A percentile compares a stretch with the other conserved stretches of the same genome.
Evolutionary conservation across 2,329 filamentous ascomycete species (phyloP).

Genomic region (Penicillium sp.): DNA sequence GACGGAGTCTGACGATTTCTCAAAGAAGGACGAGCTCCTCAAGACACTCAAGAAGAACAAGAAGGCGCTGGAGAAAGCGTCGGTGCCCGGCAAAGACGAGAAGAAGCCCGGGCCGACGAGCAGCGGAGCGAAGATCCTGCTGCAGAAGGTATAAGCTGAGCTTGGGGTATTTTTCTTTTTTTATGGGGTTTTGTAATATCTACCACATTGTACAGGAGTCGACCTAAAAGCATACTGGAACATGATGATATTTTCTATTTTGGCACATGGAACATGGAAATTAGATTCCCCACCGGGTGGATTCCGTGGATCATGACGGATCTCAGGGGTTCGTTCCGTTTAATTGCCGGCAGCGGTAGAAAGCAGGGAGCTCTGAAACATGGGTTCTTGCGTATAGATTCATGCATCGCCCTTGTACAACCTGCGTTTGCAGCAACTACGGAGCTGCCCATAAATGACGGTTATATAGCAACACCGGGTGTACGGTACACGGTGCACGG

Average conservation of each 20-base stretch:
- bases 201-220: not conserved
- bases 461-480: not conserved
- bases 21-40: conserved; percentile 63
- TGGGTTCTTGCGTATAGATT: conserved; percentile 3
- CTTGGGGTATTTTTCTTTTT: not conserved
- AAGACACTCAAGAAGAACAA: conserved; percentile 70
- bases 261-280: not conserved
- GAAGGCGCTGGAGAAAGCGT: conserved; percentile 61
- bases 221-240: conserved; percentile 5
- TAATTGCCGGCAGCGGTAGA: not conserved
- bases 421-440: not conserved
- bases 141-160: conserved; percentile 33
- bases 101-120: conserved; percentile 42
- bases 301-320: conserved; percentile 8
- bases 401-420: not conserved
- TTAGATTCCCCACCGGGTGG: conserved; percentile 17
- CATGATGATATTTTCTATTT: not conserved
- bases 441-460: not conserved
- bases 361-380: not conserved
- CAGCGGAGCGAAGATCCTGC: conserved; percentile 45
- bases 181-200: conserved; percentile 2
- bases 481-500: no score
- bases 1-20: conserved; percentile 71
- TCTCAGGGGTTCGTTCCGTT: conserved; percentile 25
- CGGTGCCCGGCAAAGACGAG: conserved; percentile 55